phyloP scores from a whole-genome alignment of 2,329 filamentous ascomycete genomes.

The Metarhizium album region DNA sequence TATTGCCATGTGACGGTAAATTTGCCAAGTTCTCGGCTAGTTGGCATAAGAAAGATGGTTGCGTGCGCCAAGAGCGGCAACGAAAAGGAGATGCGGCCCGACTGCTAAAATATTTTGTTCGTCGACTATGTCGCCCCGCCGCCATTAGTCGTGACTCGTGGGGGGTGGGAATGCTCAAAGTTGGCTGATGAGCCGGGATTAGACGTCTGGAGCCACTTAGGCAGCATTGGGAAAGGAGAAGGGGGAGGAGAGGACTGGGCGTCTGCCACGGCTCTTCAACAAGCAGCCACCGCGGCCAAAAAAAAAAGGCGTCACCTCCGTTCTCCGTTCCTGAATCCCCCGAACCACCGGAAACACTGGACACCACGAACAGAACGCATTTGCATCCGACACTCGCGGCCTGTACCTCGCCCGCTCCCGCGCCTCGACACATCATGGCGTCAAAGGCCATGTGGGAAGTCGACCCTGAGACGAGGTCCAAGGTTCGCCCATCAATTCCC shows the following conservation, averaged over 20 bases:
- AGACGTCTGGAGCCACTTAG: neutral
- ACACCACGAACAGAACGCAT: neutral
- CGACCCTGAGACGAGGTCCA: conserved; percentile 91
- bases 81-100: no score
- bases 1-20: no score
- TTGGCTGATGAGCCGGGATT: neutral
- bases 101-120: neutral
- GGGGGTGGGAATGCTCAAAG: no score
- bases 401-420: neutral
- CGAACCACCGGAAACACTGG: conserved; percentile 14
- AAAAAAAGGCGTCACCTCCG: neutral
- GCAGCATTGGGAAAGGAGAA: no score
- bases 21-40: no score
- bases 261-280: neutral
- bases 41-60: no score
- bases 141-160: no score
- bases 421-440: conserved; percentile 33
- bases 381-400: neutral
- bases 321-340: neutral
- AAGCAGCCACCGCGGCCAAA: neutral
- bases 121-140: neutral
- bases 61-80: no score
- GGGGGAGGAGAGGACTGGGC: neutral
- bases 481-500: conserved; percentile 45
- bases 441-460: conserved; percentile 94